Evolutionary conservation across 2,329 filamentous ascomycete genomes (phyloP), one percentile per base, ranked within the genome.

Genomic region (Venturia pyrina): DNA sequence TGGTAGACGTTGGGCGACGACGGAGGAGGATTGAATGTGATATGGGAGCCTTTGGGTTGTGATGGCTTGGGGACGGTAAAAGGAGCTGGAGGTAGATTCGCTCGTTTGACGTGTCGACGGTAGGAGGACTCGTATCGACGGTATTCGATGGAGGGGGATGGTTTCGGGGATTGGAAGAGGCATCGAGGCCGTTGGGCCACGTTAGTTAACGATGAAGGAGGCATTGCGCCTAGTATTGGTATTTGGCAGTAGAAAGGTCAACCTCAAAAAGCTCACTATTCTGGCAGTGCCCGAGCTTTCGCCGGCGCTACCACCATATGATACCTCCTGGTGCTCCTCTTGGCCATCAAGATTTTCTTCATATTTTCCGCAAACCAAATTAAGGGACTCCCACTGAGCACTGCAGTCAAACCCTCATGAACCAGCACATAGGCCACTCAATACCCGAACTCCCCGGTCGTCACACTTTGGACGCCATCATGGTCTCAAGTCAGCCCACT

Each of bases 1-100:
- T 87, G 83, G 71, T 85, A 86, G 32, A 85, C 81, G 68, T 81
- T 85, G 8, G 87, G 86, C 7, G 83, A 81, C 37, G 84, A 83
- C 7, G 85, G 85, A 0, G 87, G 87, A 44, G 87, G 87, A 70
- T 89, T 89, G 80, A 85, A 85, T 73, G 89, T 80, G 72, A 87
- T 85, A 71, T 84, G 81, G 28, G 60, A 65, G 40, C 66, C 84
- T 81, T 67, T 77, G 76, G 28, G 67, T 40, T 21, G 32, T 17
- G 53, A 28, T 24, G 66, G 46, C 28, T 76, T 69, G 66, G 69
- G 67, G 69, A 69, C 70, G 59, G 71, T 70, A 73, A 80, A 81
- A 44, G 77, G 75, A 67, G 79, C 76, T 69, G 76, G 74, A 66
- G 78, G 78, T 62, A 81, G 74, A 57, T 75, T 73, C 67, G 80